These are phyloP conservation scores for Dioszegia aurantiaca DNA, from an alignment of 768 basidiomycete species.

Conservation along the genomic window DNA sequence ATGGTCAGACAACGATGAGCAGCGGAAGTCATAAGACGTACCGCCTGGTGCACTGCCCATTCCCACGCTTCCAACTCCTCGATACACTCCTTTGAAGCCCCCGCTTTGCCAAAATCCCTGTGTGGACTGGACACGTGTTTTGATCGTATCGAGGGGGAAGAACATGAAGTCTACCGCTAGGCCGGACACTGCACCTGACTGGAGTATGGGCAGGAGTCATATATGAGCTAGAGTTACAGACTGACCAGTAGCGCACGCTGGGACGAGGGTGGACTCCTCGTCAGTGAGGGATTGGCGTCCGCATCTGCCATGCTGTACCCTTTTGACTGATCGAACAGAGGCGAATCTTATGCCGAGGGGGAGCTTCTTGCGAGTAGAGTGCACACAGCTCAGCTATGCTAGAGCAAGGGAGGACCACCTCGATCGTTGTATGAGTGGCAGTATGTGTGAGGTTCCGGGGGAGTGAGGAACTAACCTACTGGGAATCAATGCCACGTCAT, in stretches of 20 bases:
- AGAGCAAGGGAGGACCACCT: too few species aligned
- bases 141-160: conserved; percentile 94
- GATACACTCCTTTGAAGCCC: conserved; percentile 86
- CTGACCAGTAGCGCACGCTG: conserved; percentile 37
- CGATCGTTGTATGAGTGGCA: background rate
- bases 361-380: too few species aligned
- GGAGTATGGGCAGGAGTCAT: too few species aligned
- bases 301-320: conserved; percentile 24
- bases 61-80: conserved; percentile 87
- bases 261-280: conserved; percentile 28
- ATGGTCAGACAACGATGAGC: conserved; percentile 11
- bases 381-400: too few species aligned
- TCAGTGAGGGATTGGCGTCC: conserved; percentile 13
- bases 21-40: conserved; percentile 50
- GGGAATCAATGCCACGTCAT: conserved; percentile 7
- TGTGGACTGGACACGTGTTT: conserved; percentile 85
- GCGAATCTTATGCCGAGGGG: too few species aligned
- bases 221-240: too few species aligned
- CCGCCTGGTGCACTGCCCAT: conserved; percentile 96
- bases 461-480: background rate
- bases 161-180: conserved; percentile 91
- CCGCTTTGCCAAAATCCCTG: conserved; percentile 82
- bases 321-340: too few species aligned
- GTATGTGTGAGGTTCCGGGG: background rate
- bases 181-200: conserved; percentile 90